These are phyloP conservation scores for Suhomyces tanzawaensis DNA, from an alignment of 805 yeast genomes.

Conservation along the genomic window DNA sequence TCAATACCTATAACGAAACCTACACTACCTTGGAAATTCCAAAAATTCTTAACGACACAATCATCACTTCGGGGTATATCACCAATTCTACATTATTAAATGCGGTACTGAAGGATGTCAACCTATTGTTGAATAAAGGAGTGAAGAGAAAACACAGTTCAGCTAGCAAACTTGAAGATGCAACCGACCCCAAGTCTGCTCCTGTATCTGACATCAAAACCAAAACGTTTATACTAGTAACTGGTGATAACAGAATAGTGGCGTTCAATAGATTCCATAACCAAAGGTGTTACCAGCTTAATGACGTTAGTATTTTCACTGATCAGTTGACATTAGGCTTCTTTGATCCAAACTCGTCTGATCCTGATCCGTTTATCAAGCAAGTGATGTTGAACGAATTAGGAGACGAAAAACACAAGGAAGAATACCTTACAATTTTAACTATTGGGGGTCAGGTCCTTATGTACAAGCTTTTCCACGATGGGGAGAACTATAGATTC, in stretches of 20 bases:
- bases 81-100: conserved; percentile 50
- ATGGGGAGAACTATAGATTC: conserved; percentile 42
- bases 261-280: conserved; percentile 56
- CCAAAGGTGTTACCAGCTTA: conserved; percentile 53
- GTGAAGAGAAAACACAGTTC: conserved; percentile 28
- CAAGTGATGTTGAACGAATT: conserved; percentile 61
- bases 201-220: conserved; percentile 24
- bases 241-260: conserved; percentile 74
- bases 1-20: conserved; percentile 38
- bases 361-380: conserved; percentile 73
- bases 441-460: conserved; percentile 81
- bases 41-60: conserved; percentile 42
- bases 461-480: conserved; percentile 58
- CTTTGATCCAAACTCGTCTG: conserved; percentile 50
- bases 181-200: conserved; percentile 8
- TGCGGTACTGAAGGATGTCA: conserved; percentile 34
- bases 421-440: conserved; percentile 65
- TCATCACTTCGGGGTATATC: conserved; percentile 69
- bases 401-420: conserved; percentile 55
- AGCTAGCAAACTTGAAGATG: conserved; percentile 13
- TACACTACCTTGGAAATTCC: conserved; percentile 38
- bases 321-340: conserved; percentile 41
- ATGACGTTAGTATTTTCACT: conserved; percentile 47
- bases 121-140: conserved; percentile 28
- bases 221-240: conserved; percentile 59